phyloP scores from a whole-genome alignment of 352 stramenopile species.

The Phytophthora macrochlamydospora region DNA sequence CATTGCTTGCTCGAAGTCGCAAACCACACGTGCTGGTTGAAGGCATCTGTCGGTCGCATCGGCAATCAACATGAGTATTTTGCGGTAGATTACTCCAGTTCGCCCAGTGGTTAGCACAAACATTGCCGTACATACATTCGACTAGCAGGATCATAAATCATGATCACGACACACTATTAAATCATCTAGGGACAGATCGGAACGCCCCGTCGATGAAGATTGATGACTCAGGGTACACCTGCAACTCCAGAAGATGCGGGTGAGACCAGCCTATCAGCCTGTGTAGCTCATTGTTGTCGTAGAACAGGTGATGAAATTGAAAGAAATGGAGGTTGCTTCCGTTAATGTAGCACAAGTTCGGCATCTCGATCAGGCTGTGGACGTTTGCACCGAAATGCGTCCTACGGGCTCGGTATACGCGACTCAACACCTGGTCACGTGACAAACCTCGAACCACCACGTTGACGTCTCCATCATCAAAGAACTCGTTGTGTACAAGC shows the following conservation, averaged over 20 bases:
- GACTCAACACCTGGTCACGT: not conserved
- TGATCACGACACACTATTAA: constrained; percentile 27
- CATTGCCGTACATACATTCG: constrained; percentile 7
- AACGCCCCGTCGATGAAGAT: constrained; percentile 16
- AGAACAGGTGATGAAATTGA: not conserved
- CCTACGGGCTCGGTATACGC: not conserved
- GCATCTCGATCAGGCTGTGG: not conserved
- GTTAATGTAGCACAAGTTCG: not conserved
- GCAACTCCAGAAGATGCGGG: not conserved
- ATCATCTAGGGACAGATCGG: constrained; percentile 6
- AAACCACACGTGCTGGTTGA: not conserved
- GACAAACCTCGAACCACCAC: not conserved
- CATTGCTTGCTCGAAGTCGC: constrained; percentile 22
- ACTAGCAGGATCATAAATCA: constrained; percentile 15
- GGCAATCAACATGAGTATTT: constrained; percentile 1
- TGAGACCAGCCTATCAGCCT: not conserved
- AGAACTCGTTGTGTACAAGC: not conserved
- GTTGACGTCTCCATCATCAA: not conserved
- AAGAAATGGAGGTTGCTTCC: not conserved
- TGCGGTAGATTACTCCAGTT: constrained; percentile 2
- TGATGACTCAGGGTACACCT: not conserved
- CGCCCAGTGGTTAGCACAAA: constrained; percentile 4
- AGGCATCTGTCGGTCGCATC: not conserved
- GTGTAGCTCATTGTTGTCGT: not conserved
- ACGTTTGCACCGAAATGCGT: not conserved